Evolutionary conservation across 805 yeast species (phyloP), one percentile per base, ranked within the genome.

Genomic region (Candida coquimbonensis): DNA sequence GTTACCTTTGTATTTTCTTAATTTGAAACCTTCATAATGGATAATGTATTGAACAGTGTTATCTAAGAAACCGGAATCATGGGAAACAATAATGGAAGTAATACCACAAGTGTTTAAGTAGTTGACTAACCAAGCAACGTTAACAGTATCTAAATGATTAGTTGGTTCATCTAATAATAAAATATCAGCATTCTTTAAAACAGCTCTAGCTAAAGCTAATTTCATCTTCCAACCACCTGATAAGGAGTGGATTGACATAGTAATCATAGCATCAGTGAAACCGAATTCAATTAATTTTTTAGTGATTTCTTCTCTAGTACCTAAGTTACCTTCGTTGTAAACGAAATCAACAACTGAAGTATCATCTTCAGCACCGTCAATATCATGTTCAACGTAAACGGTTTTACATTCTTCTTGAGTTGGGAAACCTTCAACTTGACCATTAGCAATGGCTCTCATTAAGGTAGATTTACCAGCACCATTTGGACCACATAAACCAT

Each of bases 141-240:
- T 93, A 65, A 90, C 97, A 65, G 96, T 90, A 78, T 93, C 99
- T 86, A 93, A 87, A 81, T 93, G 99, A 87, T 91, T 91, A 69
- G 99, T 91, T 77, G 99, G 99, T 82, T 91, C 99, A 80, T 91
- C 99, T 73, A 91, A 84, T 74, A 91, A 80, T 73, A 91, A 80
- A 69, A 91, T 93, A 74, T 87, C 96, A 67, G 99, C 98, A 76
- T 90, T 90, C 81, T 87, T 87, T 76, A 91, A 83, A 67, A 91
- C 97, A 68, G 99, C 99, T 78, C 97, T 88, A 63, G 99, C 98
- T 67, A 91, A 81, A 69, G 98, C 98, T 73, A 91, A 83, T 78
- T 93, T 93, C 99, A 91, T 91, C 84, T 93, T 93, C 99, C 99
- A 91, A 83, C 99, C 99, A 84, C 99, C 99, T 67, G 99, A 93